Evolutionary conservation across 2,329 filamentous ascomycete species (phyloP).

Genomic region (Aspergillus versicolor): DNA sequence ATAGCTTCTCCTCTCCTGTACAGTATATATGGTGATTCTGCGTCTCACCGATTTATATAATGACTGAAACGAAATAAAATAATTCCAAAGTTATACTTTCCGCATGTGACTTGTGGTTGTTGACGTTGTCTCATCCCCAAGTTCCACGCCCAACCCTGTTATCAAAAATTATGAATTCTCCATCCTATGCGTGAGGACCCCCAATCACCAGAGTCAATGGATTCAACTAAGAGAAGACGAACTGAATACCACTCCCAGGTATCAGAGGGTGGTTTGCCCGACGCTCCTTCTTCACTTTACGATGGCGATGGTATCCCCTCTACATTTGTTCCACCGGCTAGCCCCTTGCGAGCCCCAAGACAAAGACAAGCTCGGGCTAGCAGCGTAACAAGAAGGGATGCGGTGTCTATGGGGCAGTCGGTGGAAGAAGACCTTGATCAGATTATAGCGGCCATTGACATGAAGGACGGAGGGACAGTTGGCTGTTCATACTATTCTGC

Average conservation of each 20-base stretch:
- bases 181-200: neutral
- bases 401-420: slow-evolving; percentile 33
- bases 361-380: slow-evolving; percentile 12
- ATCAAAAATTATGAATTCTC: neutral
- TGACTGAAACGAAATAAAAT: neutral
- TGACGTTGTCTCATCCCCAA: neutral
- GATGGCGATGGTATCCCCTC: neutral
- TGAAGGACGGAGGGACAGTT: slow-evolving; percentile 67
- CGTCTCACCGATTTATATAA: neutral
- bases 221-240: slow-evolving; percentile 13
- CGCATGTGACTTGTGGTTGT: neutral
- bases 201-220: slow-evolving; percentile 1
- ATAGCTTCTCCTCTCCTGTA: slow-evolving; percentile 17
- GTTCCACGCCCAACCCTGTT: neutral
- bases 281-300: neutral
- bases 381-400: slow-evolving; percentile 6
- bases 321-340: neutral
- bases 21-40: neutral
- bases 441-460: slow-evolving; percentile 76
- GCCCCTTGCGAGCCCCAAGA: slow-evolving; percentile 7
- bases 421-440: slow-evolving; percentile 60
- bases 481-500: slow-evolving; percentile 84
- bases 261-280: slow-evolving; percentile 1
- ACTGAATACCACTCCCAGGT: neutral
- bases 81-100: neutral